Evolutionary conservation across 306 rosid species (phyloP).

Genomic region (cucumber (Cucumis sativus)): DNA sequence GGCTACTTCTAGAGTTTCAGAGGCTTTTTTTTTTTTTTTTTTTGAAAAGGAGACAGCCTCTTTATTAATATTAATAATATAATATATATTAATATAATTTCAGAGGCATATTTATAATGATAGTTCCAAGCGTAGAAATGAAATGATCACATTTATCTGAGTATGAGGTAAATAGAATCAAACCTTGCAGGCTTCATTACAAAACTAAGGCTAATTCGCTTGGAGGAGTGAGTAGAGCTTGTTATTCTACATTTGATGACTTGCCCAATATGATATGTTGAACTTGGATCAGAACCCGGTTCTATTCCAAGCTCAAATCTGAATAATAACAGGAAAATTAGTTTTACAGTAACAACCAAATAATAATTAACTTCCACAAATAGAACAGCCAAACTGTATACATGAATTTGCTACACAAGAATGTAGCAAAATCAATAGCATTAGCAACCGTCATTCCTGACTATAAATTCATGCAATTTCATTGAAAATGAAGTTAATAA

Average conservation of each 20-base stretch:
- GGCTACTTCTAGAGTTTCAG: neutral
- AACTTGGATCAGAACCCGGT: conserved; percentile 63
- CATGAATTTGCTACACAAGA: neutral
- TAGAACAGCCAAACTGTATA: neutral
- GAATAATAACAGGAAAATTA: conserved; percentile 16
- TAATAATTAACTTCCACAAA: neutral
- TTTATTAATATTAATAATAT: too few relatives aligned
- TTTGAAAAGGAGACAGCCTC: too few relatives aligned
- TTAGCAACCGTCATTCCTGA: neutral
- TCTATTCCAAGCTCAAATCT: conserved; percentile 89
- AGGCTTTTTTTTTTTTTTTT: too few relatives aligned
- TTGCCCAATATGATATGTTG: conserved; percentile 72
- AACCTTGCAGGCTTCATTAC: conserved; percentile 73
- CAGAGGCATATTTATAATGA: neutral
- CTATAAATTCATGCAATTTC: neutral
- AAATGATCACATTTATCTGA: neutral
- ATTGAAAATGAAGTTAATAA: neutral
- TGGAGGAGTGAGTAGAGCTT: conserved; percentile 48
- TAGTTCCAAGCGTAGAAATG: neutral
- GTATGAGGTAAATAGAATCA: conserved; percentile 3
- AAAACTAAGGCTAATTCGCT: conserved; percentile 86
- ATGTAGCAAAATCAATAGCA: neutral
- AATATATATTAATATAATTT: neutral
- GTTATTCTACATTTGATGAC: conserved; percentile 76
- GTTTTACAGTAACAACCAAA: conserved; percentile 14